Evolutionary conservation across 768 basidiomycete genomes (phyloP).

Genomic region (Auricularia heimuer): DNA sequence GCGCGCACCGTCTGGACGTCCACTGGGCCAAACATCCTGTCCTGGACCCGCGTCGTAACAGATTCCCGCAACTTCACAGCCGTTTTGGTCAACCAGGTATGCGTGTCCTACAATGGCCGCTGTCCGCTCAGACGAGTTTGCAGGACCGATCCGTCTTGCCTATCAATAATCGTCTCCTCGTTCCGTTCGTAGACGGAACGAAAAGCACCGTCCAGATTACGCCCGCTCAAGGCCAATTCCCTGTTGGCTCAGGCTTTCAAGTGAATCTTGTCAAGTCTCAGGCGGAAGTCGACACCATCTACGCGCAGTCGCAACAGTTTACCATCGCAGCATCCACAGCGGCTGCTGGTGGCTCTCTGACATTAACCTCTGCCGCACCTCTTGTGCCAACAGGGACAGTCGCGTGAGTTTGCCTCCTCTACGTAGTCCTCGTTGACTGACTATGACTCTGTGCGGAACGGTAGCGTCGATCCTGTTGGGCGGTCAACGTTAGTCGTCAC

Average conservation of each 20-base stretch:
- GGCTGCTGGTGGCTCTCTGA: background rate
- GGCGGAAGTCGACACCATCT: conserved; percentile 38
- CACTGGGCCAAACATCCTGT: conserved; percentile 40
- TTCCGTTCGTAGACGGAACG: conserved; percentile 43
- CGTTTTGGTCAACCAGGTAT: conserved; percentile 55
- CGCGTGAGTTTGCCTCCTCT: too few species aligned
- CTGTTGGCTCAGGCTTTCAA: conserved; percentile 48
- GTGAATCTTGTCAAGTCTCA: conserved; percentile 58
- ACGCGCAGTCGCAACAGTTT: conserved; percentile 66
- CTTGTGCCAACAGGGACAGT: too few species aligned
- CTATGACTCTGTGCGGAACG: too few species aligned
- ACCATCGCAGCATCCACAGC: conserved; percentile 26
- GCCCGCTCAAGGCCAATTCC: conserved; percentile 59
- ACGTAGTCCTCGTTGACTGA: too few species aligned
- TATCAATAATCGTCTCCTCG: conserved; percentile 38
- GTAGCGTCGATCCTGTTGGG: too few species aligned
- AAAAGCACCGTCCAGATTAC: conserved; percentile 29
- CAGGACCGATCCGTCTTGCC: conserved; percentile 28
- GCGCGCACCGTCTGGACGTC: conserved; percentile 44
- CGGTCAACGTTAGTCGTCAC: too few species aligned
- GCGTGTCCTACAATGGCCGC: conserved; percentile 10
- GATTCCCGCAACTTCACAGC: conserved; percentile 62
- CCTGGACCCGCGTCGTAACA: conserved; percentile 57
- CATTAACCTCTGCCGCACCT: background rate
- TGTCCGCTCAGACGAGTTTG: background rate